Percentiles rank a stretch among this genome's conserved stretches.
Evolutionary conservation across 75 land plant genomes (phyloP).

Genomic region (Pseudotsuga menziesii): DNA sequence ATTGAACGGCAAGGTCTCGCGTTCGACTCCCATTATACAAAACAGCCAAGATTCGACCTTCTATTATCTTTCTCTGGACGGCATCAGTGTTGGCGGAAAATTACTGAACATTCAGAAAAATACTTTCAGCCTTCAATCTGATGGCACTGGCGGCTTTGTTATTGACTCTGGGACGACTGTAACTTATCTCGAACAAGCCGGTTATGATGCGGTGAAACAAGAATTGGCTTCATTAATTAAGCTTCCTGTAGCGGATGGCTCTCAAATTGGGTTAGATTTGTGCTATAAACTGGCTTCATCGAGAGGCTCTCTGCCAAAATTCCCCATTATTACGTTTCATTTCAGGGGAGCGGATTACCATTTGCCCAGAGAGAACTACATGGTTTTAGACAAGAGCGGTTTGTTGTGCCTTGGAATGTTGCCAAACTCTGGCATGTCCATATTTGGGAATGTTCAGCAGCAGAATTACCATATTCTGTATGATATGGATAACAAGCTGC

Average conservation of each 20-base stretch:
- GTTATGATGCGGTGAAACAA: conserved; percentile 22
- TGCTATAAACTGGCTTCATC: conserved; percentile 31
- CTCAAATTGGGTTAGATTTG: conserved; percentile 35
- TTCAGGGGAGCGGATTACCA: conserved; percentile 40
- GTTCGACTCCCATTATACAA: conserved; percentile 29
- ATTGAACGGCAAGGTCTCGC: neutral
- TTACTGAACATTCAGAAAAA: conserved; percentile 15
- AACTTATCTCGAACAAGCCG: conserved; percentile 31
- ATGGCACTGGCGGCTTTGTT: conserved; percentile 62
- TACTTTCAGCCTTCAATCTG: conserved; percentile 18
- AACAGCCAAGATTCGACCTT: conserved; percentile 28
- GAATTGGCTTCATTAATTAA: conserved; percentile 19
- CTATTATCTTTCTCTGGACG: conserved; percentile 45
- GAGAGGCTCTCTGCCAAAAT: neutral
- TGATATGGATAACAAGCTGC: conserved; percentile 23
- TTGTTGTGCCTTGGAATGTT: conserved; percentile 41
- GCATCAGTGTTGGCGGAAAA: conserved; percentile 34
- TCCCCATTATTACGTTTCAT: conserved; percentile 30
- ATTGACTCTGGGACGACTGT: conserved; percentile 77
- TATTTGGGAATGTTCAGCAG: conserved; percentile 71
- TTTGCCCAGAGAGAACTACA: conserved; percentile 40
- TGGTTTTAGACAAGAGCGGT: conserved; percentile 17
- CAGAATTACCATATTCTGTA: conserved; percentile 51
- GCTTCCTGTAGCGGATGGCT: conserved; percentile 19
- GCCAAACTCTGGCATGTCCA: conserved; percentile 18